A percentile compares a stretch with the other conserved stretches of the same genome.
These are phyloP conservation scores for Stachybotrys chlorohalonatus DNA, from an alignment of 2,329 filamentous ascomycete species.

Conservation along the genomic window DNA sequence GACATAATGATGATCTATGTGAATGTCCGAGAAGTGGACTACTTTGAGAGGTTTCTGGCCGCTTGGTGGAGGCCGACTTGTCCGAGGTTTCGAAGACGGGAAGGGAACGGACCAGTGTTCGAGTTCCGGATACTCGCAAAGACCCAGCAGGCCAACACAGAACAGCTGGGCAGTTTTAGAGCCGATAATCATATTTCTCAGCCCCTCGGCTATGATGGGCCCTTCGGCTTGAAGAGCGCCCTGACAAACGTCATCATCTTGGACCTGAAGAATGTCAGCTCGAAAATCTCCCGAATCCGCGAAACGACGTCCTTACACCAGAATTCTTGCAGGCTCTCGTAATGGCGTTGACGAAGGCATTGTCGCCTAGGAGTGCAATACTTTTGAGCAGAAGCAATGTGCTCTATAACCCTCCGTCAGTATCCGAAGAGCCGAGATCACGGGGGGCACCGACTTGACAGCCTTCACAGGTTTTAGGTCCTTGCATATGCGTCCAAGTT, in stretches of 20 bases:
- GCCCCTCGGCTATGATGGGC: slow-evolving; percentile 39
- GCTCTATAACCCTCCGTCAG: slow-evolving; percentile 9
- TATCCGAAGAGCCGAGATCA: neutral
- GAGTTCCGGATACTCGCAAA: slow-evolving; percentile 40
- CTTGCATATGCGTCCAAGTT: neutral
- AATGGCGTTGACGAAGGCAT: slow-evolving; percentile 23
- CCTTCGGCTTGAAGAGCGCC: slow-evolving; percentile 43
- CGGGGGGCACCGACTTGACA: slow-evolving; percentile 16
- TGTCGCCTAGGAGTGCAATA: slow-evolving; percentile 31
- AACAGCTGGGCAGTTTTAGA: slow-evolving; percentile 42
- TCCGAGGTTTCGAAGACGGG: slow-evolving; percentile 28
- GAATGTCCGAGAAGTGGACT: slow-evolving; percentile 52
- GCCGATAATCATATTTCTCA: slow-evolving; percentile 36
- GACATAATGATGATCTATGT: slow-evolving; percentile 46
- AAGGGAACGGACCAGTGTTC: slow-evolving; percentile 32
- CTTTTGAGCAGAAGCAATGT: slow-evolving; percentile 26
- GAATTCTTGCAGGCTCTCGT: slow-evolving; percentile 23
- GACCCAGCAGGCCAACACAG: slow-evolving; percentile 43
- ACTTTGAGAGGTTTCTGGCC: slow-evolving; percentile 39
- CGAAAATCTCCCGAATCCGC: neutral
- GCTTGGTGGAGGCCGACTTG: slow-evolving; percentile 28
- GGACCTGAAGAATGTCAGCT: slow-evolving; percentile 20
- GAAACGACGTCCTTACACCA: slow-evolving; percentile 11
- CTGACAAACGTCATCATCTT: slow-evolving; percentile 46
- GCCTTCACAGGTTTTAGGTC: slow-evolving; percentile 8